Base-by-base conservation (phyloP, 352 stramenopile genomes). In the Phytopythium cucurbitacearum region DNA sequence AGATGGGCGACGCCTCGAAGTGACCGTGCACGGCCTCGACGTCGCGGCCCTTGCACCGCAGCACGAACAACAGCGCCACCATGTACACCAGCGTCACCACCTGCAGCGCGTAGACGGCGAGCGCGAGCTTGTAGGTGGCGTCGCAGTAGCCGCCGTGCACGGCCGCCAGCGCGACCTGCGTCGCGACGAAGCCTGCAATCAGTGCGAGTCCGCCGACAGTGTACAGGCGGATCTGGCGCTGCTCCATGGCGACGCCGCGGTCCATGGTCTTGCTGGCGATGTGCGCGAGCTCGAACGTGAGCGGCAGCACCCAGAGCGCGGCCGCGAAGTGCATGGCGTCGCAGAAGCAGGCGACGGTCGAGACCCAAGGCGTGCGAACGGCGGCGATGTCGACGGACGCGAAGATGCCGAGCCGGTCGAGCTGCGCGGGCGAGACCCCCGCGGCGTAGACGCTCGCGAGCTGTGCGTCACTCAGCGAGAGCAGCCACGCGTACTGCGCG, bases 191-290 rank as follows among this genome's bases (percentile, higher is more conserved):
- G 9, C 46, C 32, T 10, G 39, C 38, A 8, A 71, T 40, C 8
- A 59, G 46, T 1, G 35, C 7, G 40, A 72, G 65, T 5, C 61
- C 56, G 5, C 15, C 43, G 10, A 51, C 0, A 4, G 48, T 47
- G 51, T 80, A 81, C 3, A 60, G 15, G 7, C 44, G 37, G 35
- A 79, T 78, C 34, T 53, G 51, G 13, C 16, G 38, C 15, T 55
- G 58, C 49, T 84, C 73, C 49, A 67, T 69, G 7, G 41, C 46
- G 8, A 59, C 55, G 7, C 73, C 73, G 13, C 73, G 62, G 41
- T 84, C 73, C 73, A 84, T 82, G 1, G 64, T 66, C 35, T 64
- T 73, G 40, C 53, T 48, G 32, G 63, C 73, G 48, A 81, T 67
- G 37, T 65, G 57, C n/a, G 50, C 62, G 13, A 85, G 57, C 47